phyloP scores from a whole-genome alignment of 306 rosid species.

The Cucumis hystrix region DNA sequence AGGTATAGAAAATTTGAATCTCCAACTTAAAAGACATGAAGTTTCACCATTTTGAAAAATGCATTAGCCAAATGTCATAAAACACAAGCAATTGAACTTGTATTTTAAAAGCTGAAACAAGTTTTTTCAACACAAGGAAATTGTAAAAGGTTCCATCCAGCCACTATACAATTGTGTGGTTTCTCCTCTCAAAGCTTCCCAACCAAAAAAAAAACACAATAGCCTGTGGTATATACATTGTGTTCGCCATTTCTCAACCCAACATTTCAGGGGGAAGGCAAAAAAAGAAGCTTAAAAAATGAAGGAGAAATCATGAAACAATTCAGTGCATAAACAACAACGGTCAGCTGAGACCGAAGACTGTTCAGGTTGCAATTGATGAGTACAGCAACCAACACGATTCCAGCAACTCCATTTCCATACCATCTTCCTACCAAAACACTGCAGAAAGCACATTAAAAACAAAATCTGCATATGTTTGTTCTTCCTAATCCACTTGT shows the following conservation, averaged over 20 bases:
- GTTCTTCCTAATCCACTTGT: neutral
- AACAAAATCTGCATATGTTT: neutral
- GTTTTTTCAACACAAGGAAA: neutral
- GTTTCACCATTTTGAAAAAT: neutral
- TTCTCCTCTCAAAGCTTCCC: neutral
- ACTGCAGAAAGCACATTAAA: neutral
- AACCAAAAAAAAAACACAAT: neutral
- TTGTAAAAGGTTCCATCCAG: neutral
- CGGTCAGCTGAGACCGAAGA: neutral
- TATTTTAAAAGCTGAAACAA: neutral
- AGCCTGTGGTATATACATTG: neutral
- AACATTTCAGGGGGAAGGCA: neutral
- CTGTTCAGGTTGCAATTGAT: neutral
- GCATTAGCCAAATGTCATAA: neutral
- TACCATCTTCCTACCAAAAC: neutral
- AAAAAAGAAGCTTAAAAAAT: neutral
- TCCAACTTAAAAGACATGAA: neutral
- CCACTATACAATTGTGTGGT: neutral
- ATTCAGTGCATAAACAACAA: neutral
- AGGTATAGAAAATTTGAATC: no score
- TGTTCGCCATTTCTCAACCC: slow-evolving; percentile 1
- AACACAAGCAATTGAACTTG: neutral
- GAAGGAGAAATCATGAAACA: neutral
- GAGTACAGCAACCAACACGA: neutral
- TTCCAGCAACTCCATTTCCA: neutral